A percentile compares a stretch with the other conserved stretches of the same genome.
These are phyloP conservation scores for Ascochyta viciae-villosae DNA, from an alignment of 2,329 filamentous ascomycete genomes.

Conservation along the genomic window DNA sequence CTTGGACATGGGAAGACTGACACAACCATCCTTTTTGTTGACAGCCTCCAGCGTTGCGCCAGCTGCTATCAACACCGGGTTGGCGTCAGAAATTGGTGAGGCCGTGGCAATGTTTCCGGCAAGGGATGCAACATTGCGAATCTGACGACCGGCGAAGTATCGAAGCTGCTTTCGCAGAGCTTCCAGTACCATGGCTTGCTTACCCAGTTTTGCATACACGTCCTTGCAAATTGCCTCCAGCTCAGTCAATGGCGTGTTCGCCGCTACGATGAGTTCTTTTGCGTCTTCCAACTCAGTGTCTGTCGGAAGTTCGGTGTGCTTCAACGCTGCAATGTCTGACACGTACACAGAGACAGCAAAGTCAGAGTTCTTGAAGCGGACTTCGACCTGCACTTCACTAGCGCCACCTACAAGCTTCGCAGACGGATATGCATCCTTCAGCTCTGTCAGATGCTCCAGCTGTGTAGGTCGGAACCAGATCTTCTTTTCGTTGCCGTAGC, in stretches of 20 bases:
- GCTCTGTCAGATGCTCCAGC: slow-evolving; percentile 81
- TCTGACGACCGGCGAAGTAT: slow-evolving; percentile 93
- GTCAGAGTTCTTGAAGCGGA: slow-evolving; percentile 93
- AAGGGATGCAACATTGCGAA: slow-evolving; percentile 92
- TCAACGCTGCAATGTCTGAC: slow-evolving; percentile 86
- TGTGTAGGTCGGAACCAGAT: slow-evolving; percentile 91
- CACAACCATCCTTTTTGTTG: slow-evolving; percentile 65
- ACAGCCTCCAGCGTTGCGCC: slow-evolving; percentile 81
- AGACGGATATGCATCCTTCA: slow-evolving; percentile 84
- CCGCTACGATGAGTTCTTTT: slow-evolving; percentile 74
- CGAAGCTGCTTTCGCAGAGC: slow-evolving; percentile 90
- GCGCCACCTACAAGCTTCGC: slow-evolving; percentile 95
- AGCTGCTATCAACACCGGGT: slow-evolving; percentile 87
- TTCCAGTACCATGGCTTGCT: slow-evolving; percentile 51
- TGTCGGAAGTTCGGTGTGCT: slow-evolving; percentile 61
- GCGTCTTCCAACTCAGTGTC: slow-evolving; percentile 36
- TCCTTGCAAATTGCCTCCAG: slow-evolving; percentile 82
- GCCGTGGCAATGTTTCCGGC: slow-evolving; percentile 93
- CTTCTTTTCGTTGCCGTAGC: slow-evolving; percentile 92
- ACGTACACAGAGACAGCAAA: slow-evolving; percentile 91
- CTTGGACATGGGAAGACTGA: slow-evolving; percentile 73
- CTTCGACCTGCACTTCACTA: slow-evolving; percentile 95
- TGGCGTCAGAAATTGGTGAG: slow-evolving; percentile 93
- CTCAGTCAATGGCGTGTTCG: slow-evolving; percentile 89
- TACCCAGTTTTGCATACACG: slow-evolving; percentile 62